Evolutionary conservation across 352 stramenopile species (phyloP).

Genomic region (Elongisporangium prolatum): DNA sequence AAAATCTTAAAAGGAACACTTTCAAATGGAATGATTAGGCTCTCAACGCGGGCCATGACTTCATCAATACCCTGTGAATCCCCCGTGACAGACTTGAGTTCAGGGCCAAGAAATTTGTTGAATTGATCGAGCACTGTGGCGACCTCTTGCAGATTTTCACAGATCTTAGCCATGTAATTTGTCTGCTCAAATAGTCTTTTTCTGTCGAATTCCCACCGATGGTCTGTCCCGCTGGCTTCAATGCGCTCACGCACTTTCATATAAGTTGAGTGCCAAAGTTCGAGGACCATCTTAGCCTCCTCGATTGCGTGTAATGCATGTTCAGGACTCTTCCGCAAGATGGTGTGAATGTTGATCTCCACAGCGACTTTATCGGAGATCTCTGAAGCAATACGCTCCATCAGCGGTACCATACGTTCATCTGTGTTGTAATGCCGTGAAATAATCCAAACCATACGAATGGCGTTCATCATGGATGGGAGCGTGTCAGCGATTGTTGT

Average conservation of each 20-base stretch:
- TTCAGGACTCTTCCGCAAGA: conserved; percentile 80
- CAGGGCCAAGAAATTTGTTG: conserved; percentile 93
- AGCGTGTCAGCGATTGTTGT: conserved; percentile 91
- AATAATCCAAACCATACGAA: conserved; percentile 98
- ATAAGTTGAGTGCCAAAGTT: conserved; percentile 93
- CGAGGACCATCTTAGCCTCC: conserved; percentile 90
- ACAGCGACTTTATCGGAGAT: conserved; percentile 91
- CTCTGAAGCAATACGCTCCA: conserved; percentile 94
- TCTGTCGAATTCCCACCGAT: conserved; percentile 95
- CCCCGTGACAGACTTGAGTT: conserved; percentile 94
- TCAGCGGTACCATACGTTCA: conserved; percentile 94
- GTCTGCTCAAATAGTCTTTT: conserved; percentile 95
- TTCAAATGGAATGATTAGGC: conserved; percentile 84
- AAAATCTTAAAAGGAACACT: conserved; percentile 93
- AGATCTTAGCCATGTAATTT: conserved; percentile 96
- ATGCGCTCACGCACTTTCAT: conserved; percentile 93
- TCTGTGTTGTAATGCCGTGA: conserved; percentile 98
- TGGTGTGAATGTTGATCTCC: conserved; percentile 90
- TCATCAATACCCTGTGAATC: conserved; percentile 93
- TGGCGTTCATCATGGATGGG: conserved; percentile 95
- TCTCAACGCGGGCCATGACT: conserved; percentile 87
- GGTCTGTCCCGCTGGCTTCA: conserved; percentile 91
- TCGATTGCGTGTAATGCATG: conserved; percentile 79
- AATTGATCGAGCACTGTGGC: conserved; percentile 93
- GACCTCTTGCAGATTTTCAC: conserved; percentile 92